Evolutionary conservation across 2,329 filamentous ascomycete species (phyloP).

Genomic region (Setomelanomma holmii): DNA sequence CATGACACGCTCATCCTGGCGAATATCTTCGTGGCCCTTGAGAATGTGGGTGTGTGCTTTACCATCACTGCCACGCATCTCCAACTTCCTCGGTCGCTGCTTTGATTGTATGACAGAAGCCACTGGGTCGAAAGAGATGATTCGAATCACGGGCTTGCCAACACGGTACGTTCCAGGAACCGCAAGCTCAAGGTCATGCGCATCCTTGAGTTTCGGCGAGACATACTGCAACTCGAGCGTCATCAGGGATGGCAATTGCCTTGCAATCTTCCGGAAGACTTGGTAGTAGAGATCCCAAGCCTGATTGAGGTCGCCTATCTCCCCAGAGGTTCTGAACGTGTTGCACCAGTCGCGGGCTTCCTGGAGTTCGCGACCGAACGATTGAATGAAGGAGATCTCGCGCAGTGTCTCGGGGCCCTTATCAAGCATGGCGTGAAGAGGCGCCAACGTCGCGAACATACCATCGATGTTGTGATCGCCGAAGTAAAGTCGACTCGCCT

Average conservation of each 20-base stretch:
- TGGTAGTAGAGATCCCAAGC: constrained; percentile 99
- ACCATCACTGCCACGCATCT: constrained; percentile 87
- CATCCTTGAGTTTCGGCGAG: constrained; percentile 88
- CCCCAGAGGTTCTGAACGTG: constrained; percentile 85
- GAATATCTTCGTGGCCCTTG: constrained; percentile 99
- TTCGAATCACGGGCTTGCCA: constrained; percentile 78
- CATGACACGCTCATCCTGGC: constrained; percentile 99
- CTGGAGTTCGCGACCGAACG: constrained; percentile 92
- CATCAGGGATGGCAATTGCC: constrained; percentile 91
- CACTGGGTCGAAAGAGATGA: constrained; percentile 87
- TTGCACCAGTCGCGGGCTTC: constrained; percentile 97
- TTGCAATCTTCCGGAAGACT: constrained; percentile 93
- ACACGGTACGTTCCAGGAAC: constrained; percentile 96
- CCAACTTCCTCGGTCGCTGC: constrained; percentile 90
- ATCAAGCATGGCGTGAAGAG: constrained; percentile 90
- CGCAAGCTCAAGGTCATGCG: constrained; percentile 85
- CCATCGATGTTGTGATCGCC: constrained; percentile 97
- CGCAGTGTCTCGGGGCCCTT: constrained; percentile 89
- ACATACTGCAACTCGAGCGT: constrained; percentile 95
- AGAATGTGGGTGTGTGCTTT: constrained; percentile 85
- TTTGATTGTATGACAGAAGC: constrained; percentile 96
- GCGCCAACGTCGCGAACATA: constrained; percentile 91
- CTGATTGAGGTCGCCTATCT: constrained; percentile 94
- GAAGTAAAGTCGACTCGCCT: constrained; percentile 95
- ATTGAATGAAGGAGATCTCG: constrained; percentile 96